Evolutionary conservation across 495 filamentous ascomycete genomes (phyloP), one percentile per base, ranked within the genome.

Genomic region (Hyaloscypha bicolor): DNA sequence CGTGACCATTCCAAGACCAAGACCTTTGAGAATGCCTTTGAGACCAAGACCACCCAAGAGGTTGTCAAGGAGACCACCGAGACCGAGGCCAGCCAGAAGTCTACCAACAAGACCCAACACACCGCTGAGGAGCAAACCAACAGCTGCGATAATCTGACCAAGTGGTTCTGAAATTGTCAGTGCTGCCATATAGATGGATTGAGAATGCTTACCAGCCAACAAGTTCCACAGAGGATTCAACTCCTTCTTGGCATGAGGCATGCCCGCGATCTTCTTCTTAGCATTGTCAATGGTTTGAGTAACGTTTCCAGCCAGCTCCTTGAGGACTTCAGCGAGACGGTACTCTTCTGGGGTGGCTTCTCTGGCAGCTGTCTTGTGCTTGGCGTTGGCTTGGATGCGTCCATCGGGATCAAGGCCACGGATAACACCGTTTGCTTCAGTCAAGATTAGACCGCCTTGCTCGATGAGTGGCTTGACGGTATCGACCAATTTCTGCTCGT

Each of bases 211-310:
- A 48, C 42, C 42, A 48, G 87, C 89, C 45, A 97, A 80, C 57
- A 97, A 78, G 45, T 82, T 89, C 91, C 93, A 93, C 35, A 97
- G 87, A 2, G 93, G 93, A 74, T 93, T 97, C 60, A 97, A 85
- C 78, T 91, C 87, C 83, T 97, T 96, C 88, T 97, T 95, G 30
- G 93, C 94, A 66, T 94, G 89, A 19, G 94, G 94, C 90, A 97
- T 94, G 73, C 91, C 91, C 71, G 90, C 88, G 63, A 97, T 90
- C 79, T 90, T 90, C 76, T 87, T 89, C 84, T 91, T 93, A 45
- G 91, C 92, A 55, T 90, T 87, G 66, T 97, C 93, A 69, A 97
- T 93, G n/a, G 90, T 92, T 72, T 88, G 86, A 6, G 82, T 83
- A 11, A 89, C 84, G 52, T 82, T 81, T 21, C 82, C 85, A 0